Percentiles rank a stretch among this genome's conserved stretches.
These are phyloP conservation scores for Sutorius australiensis DNA, from an alignment of 768 basidiomycete genomes.

Conservation along the genomic window DNA sequence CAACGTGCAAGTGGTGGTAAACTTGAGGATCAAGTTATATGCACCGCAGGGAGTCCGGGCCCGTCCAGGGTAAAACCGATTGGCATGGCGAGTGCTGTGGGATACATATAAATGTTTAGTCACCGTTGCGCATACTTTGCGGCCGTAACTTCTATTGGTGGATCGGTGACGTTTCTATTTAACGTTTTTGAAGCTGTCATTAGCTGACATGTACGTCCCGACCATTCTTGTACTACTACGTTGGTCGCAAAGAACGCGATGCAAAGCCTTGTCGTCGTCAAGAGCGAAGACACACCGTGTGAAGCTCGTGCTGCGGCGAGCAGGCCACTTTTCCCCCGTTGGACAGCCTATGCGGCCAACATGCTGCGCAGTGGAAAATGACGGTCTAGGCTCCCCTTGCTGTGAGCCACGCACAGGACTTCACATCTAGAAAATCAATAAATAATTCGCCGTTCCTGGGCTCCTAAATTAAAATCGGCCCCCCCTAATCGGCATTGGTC, in stretches of 20 bases:
- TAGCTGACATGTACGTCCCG: too few relatives aligned
- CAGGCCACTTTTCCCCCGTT: background rate
- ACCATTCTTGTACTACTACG: background rate
- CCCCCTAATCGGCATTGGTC: background rate
- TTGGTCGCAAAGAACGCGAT: too few relatives aligned
- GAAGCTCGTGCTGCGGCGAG: background rate
- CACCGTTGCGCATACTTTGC: background rate
- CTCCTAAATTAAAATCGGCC: background rate
- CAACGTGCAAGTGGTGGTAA: background rate
- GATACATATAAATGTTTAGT: conserved; percentile 1
- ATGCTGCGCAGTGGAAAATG: background rate
- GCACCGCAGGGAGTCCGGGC: background rate
- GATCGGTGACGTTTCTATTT: background rate
- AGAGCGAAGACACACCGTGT: background rate
- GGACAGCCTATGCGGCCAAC: background rate
- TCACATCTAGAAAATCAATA: background rate
- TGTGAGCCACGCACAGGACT: background rate
- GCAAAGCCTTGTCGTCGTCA: background rate
- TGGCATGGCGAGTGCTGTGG: background rate
- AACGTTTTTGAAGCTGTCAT: background rate
- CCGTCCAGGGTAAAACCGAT: background rate
- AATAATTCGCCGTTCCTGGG: background rate
- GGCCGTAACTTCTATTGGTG: background rate
- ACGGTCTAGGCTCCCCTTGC: background rate
- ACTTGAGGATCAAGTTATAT: background rate